Percentiles rank a stretch among this genome's conserved stretches.
Evolutionary conservation across 2,329 filamentous ascomycete genomes (phyloP).

Genomic region (Fusarium mundagurra): DNA sequence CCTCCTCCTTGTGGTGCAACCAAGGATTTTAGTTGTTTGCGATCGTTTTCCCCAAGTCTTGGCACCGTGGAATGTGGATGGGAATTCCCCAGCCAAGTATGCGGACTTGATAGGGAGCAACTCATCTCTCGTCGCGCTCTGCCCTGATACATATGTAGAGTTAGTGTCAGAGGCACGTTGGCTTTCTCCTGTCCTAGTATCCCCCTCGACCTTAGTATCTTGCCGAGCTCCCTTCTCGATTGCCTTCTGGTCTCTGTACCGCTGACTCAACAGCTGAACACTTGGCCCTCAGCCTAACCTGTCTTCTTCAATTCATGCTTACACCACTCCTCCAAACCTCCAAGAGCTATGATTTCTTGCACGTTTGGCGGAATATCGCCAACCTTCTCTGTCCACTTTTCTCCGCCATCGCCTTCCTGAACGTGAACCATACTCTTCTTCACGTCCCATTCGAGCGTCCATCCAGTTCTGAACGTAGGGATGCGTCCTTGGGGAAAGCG

Average conservation of each 20-base stretch:
- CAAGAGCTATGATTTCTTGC: neutral
- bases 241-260: neutral
- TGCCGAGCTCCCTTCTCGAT: neutral
- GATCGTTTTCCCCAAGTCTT: too few relatives aligned
- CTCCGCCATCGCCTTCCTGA: neutral
- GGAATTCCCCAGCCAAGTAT: neutral
- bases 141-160: neutral
- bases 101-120: neutral
- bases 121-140: neutral
- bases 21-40: neutral
- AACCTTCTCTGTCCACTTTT: neutral
- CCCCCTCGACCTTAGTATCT: neutral
- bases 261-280: neutral
- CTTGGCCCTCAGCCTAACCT: neutral
- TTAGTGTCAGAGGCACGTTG: neutral
- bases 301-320: neutral
- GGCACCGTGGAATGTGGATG: neutral
- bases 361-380: neutral
- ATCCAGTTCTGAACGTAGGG: neutral
- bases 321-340: neutral
- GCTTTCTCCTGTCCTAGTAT: neutral
- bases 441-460: neutral
- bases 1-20: neutral
- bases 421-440: neutral
- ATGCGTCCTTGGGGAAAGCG: neutral